These are phyloP conservation scores for Yamagishiella unicocca DNA, from an alignment of 139 green algal species.

Conservation along the genomic window DNA sequence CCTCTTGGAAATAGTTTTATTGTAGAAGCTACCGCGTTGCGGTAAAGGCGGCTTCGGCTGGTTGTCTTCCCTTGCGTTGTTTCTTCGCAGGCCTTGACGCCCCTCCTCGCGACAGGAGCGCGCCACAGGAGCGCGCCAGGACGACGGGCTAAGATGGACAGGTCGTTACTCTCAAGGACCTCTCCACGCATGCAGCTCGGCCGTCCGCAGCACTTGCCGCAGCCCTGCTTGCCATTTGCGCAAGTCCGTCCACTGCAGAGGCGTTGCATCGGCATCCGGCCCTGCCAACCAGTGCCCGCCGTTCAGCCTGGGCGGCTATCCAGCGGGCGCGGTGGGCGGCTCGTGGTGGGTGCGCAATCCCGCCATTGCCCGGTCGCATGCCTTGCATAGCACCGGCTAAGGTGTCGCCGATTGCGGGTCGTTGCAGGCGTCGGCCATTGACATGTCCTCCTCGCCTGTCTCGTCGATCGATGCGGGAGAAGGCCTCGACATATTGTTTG, in stretches of 20 bases:
- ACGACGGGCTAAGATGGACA: conserved; percentile 48
- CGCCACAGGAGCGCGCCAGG: conserved; percentile 16
- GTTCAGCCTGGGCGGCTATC: not conserved
- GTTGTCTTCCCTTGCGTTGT: too few species aligned
- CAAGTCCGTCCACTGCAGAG: not conserved
- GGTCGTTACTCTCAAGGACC: conserved; percentile 28
- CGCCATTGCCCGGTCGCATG: not conserved
- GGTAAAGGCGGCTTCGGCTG: too few species aligned
- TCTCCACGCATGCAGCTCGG: conserved; percentile 49
- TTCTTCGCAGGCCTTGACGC: conserved; percentile 38
- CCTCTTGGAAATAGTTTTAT: too few species aligned
- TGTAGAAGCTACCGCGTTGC: too few species aligned
- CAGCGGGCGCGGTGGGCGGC: not conserved
- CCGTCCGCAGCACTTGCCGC: conserved; percentile 8
- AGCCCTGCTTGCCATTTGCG: conserved; percentile 9
- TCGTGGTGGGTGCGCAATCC: not conserved
- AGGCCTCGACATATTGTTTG: conserved; percentile 66
- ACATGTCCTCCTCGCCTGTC: conserved; percentile 23
- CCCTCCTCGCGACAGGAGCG: conserved; percentile 13
- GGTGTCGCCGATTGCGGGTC: not conserved
- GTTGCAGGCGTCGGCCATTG: conserved; percentile 20
- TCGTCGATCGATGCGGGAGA: conserved; percentile 31
- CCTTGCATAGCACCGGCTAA: too few species aligned
- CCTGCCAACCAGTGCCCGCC: not conserved
- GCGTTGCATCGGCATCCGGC: conserved; percentile 6